Base-by-base conservation (phyloP, 2,329 filamentous ascomycete species). In the Didymella glomerata region DNA sequence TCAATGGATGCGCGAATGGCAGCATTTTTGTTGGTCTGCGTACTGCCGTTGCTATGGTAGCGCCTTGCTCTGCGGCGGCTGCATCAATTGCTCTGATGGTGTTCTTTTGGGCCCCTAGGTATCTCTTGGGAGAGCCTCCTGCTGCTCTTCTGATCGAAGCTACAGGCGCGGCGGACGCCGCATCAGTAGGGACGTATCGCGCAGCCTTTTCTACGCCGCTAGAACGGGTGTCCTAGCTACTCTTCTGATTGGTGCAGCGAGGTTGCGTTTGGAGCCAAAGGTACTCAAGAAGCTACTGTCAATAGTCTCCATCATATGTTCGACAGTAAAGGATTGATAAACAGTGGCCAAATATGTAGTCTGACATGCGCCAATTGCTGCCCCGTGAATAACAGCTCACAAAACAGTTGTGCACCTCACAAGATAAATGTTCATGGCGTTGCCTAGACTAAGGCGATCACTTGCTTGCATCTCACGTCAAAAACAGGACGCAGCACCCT, bases 1-100 rank as follows among this genome's bases (percentile, higher is more conserved):
- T 74, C 11, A 75, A 73, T 18, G 73, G 73, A 18, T 62, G 73
- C 10, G 69, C 72, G 1, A 74, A 75, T 48, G 68, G 72, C 1
- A 61, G 66, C 0, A 71, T 70, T 53, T 75, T 74, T 42, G 71
- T 70, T 2, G 70, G 63, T 7, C 45, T 72, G 24, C 73, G 71
- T 1, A 75, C 68, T 6, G 72, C 73, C 9, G 71, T 70, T 0
- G 71, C 70, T 3, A 61, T 57, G 0, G 70, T 75, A 30, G 68
- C 71, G 2, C 71, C 71, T 3, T 67, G 67, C 20, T 53, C 68
- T n/a, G n/a, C n/a, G 47, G 71, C 73, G 9, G 61, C 68, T 2
- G 64, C 72, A 0, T 69, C 67, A 1, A 75, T 75, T 64, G 66
- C 65, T 10, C 68, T 74, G 63, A 63, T 68, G 1, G 66, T 70